A percentile compares a stretch with the other conserved stretches of the same genome.
Conservation (phyloP, 192 early-diverging fungal species). For the Coemansia reversa region DNA sequence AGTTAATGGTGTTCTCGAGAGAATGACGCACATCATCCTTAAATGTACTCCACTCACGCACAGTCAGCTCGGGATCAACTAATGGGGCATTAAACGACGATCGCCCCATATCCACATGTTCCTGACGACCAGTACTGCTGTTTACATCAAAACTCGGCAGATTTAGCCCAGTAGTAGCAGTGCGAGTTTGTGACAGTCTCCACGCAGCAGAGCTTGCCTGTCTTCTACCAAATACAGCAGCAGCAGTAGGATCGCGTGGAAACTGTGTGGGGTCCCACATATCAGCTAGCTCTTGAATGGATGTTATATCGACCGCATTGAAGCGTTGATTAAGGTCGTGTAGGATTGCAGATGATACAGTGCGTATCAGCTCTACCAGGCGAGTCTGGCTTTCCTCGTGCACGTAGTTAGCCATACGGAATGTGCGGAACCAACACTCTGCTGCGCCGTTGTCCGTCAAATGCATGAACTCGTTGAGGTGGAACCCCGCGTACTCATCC, state of each 20-base stretch:
- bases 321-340: slow-evolving; percentile 46
- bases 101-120: neutral
- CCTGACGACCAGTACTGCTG: neutral
- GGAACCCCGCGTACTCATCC: slow-evolving; percentile 43
- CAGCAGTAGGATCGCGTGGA: slow-evolving; percentile 11
- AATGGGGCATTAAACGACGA: slow-evolving; percentile 12
- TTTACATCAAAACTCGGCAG: neutral
- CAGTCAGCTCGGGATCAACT: slow-evolving; percentile 9
- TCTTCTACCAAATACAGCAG: slow-evolving; percentile 11
- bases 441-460: slow-evolving; percentile 23
- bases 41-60: slow-evolving; percentile 32
- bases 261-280: slow-evolving; percentile 50
- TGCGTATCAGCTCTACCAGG: slow-evolving; percentile 46
- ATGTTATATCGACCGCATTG: slow-evolving; percentile 18
- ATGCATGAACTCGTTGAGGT: slow-evolving; percentile 53
- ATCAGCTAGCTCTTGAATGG: slow-evolving; percentile 39
- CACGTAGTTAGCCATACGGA: slow-evolving; percentile 28
- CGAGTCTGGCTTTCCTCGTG: slow-evolving; percentile 25
- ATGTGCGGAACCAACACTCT: slow-evolving; percentile 38
- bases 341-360: slow-evolving; percentile 40
- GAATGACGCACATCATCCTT: slow-evolving; percentile 23
- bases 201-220: slow-evolving; percentile 23
- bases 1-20: neutral
- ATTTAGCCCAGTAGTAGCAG: neutral
- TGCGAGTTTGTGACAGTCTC: neutral